Conservation (phyloP, 306 rosid species). For the Glycine latifolia region DNA sequence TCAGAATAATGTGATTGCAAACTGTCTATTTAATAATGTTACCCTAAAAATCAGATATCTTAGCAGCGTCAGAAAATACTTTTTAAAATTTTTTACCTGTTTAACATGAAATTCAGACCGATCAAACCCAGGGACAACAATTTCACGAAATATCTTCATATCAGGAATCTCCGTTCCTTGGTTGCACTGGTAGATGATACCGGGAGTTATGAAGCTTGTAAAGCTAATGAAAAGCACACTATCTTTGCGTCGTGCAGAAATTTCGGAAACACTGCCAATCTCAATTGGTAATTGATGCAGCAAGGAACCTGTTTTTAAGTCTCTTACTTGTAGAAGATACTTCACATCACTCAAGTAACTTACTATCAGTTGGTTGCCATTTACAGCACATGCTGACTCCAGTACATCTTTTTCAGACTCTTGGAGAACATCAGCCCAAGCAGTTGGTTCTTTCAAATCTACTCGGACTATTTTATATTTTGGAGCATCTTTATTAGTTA, state of each 20-base stretch:
- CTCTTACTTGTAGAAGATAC: conserved; percentile 84
- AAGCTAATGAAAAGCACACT: conserved; percentile 70
- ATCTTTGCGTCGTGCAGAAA: conserved; percentile 86
- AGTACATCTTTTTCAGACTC: conserved; percentile 91
- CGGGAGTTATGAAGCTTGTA: conserved; percentile 84
- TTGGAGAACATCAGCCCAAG: conserved; percentile 76
- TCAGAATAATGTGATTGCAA: conserved; percentile 16
- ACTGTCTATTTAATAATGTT: conserved; percentile 28
- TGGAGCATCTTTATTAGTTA: conserved; percentile 94
- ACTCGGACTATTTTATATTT: conserved; percentile 87
- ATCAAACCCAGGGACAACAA: conserved; percentile 84
- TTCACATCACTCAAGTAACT: conserved; percentile 95
- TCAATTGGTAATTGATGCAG: conserved; percentile 85
- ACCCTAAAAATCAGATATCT: background rate
- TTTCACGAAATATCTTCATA: conserved; percentile 88
- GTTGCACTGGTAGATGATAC: conserved; percentile 83
- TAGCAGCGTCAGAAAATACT: background rate
- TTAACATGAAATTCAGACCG: conserved; percentile 76
- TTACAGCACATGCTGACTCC: conserved; percentile 83
- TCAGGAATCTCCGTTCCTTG: conserved; percentile 65
- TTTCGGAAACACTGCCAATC: conserved; percentile 79
- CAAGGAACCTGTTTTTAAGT: conserved; percentile 79
- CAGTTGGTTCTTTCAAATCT: conserved; percentile 77
- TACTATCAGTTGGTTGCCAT: conserved; percentile 81
- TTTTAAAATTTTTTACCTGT: conserved; percentile 61